These are phyloP conservation scores for Rhododendron kiyosumense DNA, from an alignment of 148 eudicot species.

Conservation along the genomic window DNA sequence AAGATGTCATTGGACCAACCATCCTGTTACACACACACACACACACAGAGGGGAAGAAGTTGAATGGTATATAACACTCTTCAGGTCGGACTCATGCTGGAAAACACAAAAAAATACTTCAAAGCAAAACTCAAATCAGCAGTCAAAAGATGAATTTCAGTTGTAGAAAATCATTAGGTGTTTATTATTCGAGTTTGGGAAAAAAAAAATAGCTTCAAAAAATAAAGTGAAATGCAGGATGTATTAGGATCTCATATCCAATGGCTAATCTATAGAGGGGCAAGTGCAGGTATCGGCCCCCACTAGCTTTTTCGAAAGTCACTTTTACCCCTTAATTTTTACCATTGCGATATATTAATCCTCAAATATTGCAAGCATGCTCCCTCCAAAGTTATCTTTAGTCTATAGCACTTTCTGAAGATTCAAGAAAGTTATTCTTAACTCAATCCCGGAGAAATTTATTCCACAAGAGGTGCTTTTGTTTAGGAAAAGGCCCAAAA, in stretches of 20 bases:
- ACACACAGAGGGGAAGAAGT: neutral
- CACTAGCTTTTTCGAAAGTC: neutral
- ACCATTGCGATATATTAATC: neutral
- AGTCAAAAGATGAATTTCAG: neutral
- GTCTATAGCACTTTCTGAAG: neutral
- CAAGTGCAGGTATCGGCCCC: neutral
- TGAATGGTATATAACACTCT: neutral
- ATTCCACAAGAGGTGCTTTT: neutral
- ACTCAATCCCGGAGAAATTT: neutral
- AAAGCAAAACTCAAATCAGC: neutral
- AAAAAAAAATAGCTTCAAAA: neutral
- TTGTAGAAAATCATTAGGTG: neutral
- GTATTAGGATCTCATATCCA: neutral
- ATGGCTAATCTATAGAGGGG: neutral
- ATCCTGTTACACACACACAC: constrained; percentile 30
- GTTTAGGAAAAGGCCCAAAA: neutral
- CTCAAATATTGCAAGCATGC: neutral
- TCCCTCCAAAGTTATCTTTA: neutral
- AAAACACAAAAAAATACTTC: neutral
- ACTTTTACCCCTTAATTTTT: neutral
- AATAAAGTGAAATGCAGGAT: neutral
- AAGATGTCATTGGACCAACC: constrained; percentile 46
- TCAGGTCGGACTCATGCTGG: neutral
- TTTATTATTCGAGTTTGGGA: neutral
- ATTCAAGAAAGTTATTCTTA: neutral